phyloP scores from a whole-genome alignment of 2,329 filamentous ascomycete genomes.

The Plectosphaerella cucumerina region DNA sequence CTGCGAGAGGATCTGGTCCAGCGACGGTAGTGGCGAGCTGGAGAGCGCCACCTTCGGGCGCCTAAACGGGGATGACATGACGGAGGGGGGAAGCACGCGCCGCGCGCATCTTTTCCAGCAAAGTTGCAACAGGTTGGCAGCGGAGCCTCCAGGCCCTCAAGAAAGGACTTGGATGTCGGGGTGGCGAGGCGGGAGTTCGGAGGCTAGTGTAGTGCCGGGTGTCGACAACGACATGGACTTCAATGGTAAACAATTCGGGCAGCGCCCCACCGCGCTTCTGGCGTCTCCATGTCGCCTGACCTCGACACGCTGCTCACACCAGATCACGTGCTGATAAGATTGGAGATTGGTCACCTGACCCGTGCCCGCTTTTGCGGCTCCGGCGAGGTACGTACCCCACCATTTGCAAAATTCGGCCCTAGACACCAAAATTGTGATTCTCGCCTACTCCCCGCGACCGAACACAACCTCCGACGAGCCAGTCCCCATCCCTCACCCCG shows the following conservation, averaged over 20 bases:
- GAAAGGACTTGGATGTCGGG: not conserved
- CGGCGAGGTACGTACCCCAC: constrained; percentile 3
- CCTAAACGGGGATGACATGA: constrained; percentile 26
- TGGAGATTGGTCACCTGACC: constrained; percentile 1
- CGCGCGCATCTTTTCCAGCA: constrained; percentile 37
- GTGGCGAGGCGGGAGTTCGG: too few species aligned
- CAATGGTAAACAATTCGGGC: not conserved
- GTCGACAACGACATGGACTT: not conserved
- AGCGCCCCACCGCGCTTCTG: not conserved
- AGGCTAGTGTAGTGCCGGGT: not conserved
- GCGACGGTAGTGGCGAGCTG: constrained; percentile 44
- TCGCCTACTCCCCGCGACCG: constrained; percentile 4
- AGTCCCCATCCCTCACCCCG: constrained; percentile 20
- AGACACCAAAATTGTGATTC: not conserved
- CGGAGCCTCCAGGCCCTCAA: not conserved
- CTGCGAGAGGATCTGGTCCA: constrained; percentile 43
- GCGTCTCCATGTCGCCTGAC: not conserved
- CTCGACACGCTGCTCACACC: not conserved
- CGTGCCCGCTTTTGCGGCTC: not conserved
- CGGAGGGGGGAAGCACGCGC: constrained; percentile 30
- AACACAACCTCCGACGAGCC: constrained; percentile 10
- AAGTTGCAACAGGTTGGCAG: constrained; percentile 22
- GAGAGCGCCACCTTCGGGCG: constrained; percentile 22
- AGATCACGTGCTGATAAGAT: not conserved
- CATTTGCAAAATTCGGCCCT: constrained; percentile 9